Evolutionary conservation across 2,329 filamentous ascomycete species (phyloP).

Genomic region (Thelonectria discophora): DNA sequence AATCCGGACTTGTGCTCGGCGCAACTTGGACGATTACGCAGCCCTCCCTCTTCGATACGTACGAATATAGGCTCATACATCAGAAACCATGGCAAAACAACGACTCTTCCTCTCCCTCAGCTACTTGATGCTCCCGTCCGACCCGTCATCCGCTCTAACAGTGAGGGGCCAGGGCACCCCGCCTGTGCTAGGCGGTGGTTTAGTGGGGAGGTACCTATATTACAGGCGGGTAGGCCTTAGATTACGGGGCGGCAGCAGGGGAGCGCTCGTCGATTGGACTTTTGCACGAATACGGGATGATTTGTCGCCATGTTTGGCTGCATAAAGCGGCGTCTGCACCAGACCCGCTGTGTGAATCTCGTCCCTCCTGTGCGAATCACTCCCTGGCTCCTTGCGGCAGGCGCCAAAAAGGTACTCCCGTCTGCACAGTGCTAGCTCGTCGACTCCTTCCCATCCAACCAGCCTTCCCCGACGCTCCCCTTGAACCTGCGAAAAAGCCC

Average conservation of each 20-base stretch:
- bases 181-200: conserved; percentile 8
- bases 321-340: background rate
- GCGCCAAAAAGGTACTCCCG: conserved; percentile 16
- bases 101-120: background rate
- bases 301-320: background rate
- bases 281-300: background rate
- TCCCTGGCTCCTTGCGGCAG: conserved; percentile 12
- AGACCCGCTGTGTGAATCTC: background rate
- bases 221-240: conserved; percentile 18
- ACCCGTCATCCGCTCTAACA: conserved; percentile 9
- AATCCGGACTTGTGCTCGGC: background rate
- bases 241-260: conserved; percentile 8
- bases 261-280: background rate
- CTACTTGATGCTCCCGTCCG: conserved; percentile 17
- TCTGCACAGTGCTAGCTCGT: conserved; percentile 35
- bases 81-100: background rate
- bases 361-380: conserved; percentile 2
- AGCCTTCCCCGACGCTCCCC: conserved; percentile 39
- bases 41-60: background rate
- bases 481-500: conserved; percentile 31
- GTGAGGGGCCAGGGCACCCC: conserved; percentile 17
- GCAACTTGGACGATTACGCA: too few species aligned
- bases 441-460: conserved; percentile 25
- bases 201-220: conserved; percentile 20
- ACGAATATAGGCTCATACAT: background rate